These are phyloP conservation scores for Hygrophorus pudorinus DNA, from an alignment of 768 basidiomycete species.

Conservation along the genomic window DNA sequence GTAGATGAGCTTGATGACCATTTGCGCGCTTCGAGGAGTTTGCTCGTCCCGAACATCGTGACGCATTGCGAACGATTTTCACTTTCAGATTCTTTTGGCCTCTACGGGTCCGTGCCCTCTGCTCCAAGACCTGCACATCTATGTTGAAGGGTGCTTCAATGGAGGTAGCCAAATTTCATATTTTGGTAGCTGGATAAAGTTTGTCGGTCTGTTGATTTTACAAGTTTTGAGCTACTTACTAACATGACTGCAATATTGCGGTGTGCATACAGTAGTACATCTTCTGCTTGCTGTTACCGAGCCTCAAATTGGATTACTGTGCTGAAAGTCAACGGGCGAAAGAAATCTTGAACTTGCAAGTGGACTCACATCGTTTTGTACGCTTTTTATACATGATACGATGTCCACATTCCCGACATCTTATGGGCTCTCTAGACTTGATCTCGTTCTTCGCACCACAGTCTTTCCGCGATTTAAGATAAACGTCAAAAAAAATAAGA, in stretches of 20 bases:
- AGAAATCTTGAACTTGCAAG: background rate
- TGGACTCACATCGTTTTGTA: slow-evolving; percentile 82
- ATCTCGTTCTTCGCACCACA: slow-evolving; percentile 92
- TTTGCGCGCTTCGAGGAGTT: slow-evolving; percentile 2
- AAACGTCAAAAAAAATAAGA: slow-evolving; percentile 2
- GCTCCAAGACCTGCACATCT: slow-evolving; percentile 9
- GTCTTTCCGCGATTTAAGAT: slow-evolving; percentile 49
- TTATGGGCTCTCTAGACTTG: slow-evolving; percentile 83
- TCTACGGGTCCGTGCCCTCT: slow-evolving; percentile 12
- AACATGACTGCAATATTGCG: no score
- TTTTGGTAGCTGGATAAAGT: no score
- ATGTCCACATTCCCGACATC: slow-evolving; percentile 94
- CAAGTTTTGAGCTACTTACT: no score
- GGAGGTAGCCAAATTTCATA: no score
- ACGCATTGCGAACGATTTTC: slow-evolving; percentile 7
- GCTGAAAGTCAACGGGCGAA: slow-evolving; percentile 1
- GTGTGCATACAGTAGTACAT: no score
- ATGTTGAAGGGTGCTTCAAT: slow-evolving; percentile 5
- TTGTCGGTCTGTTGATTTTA: no score
- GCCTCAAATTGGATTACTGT: slow-evolving; percentile 83
- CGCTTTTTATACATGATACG: slow-evolving; percentile 99
- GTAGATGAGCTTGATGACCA: slow-evolving; percentile 6
- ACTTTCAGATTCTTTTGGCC: slow-evolving; percentile 15
- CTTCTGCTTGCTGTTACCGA: slow-evolving; percentile 30
- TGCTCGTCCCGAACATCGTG: slow-evolving; percentile 4